phyloP scores from a whole-genome alignment of 257 asterid genomes.

The Nicotiana sylvestris region DNA sequence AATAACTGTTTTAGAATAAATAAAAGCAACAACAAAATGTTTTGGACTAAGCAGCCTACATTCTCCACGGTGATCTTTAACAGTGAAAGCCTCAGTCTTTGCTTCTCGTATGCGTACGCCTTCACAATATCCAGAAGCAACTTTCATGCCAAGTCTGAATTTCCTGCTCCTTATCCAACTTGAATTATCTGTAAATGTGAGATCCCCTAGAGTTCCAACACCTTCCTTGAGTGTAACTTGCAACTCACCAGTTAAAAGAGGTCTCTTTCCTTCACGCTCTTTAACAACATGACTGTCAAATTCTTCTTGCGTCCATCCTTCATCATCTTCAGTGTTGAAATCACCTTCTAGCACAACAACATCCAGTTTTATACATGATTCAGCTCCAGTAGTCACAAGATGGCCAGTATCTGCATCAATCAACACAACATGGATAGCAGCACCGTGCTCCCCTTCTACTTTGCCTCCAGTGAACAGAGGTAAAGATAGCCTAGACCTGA shows the following conservation, averaged over 20 bases:
- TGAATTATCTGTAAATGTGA: constrained; percentile 91
- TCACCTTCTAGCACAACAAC: constrained; percentile 93
- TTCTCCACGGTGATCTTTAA: constrained; percentile 98
- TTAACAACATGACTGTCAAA: constrained; percentile 89
- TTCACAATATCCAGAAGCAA: constrained; percentile 77
- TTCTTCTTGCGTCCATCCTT: constrained; percentile 84
- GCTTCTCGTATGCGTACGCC: constrained; percentile 89
- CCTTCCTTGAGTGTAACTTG: constrained; percentile 94
- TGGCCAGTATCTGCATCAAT: constrained; percentile 69
- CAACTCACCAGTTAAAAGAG: constrained; percentile 83
- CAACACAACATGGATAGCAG: constrained; percentile 74
- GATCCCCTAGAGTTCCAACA: constrained; percentile 91
- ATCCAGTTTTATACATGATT: constrained; percentile 80
- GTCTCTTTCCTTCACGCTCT: constrained; percentile 97
- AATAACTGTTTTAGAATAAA: background rate
- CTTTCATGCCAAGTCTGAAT: constrained; percentile 91
- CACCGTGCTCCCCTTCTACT: constrained; percentile 99
- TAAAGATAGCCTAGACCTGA: constrained; percentile 74
- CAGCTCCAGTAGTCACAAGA: constrained; percentile 81
- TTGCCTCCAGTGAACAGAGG: constrained; percentile 97
- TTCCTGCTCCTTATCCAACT: constrained; percentile 98
- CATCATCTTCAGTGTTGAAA: constrained; percentile 80
- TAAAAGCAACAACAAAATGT: constrained; percentile 1
- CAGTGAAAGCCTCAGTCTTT: constrained; percentile 91
- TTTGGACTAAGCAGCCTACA: constrained; percentile 37